Evolutionary conservation across 495 filamentous ascomycete species (phyloP).

Genomic region (Penicillium diatomitis): DNA sequence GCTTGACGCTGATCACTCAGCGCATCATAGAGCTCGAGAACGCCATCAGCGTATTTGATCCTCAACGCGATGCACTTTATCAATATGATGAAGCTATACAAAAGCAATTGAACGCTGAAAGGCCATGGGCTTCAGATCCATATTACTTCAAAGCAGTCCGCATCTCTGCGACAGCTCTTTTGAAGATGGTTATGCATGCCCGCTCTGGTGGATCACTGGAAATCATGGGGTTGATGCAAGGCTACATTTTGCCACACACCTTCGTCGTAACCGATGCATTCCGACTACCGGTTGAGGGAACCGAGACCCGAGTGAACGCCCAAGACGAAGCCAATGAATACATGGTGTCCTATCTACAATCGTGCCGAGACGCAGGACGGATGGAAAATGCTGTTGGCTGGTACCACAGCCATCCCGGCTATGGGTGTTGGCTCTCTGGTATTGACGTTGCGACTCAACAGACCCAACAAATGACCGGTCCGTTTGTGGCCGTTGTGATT

Average conservation of each 20-base stretch:
- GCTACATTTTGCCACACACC: constrained; percentile 69
- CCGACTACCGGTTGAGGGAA: constrained; percentile 91
- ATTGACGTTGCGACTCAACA: constrained; percentile 89
- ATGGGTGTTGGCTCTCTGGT: constrained; percentile 95
- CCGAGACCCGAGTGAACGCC: constrained; percentile 95
- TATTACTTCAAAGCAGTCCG: constrained; percentile 89
- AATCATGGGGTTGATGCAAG: constrained; percentile 98
- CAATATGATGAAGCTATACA: constrained; percentile 61
- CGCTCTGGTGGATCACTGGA: constrained; percentile 85
- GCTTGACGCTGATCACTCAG: background rate
- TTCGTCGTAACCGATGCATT: constrained; percentile 94
- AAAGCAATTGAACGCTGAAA: constrained; percentile 43
- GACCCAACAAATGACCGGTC: constrained; percentile 80
- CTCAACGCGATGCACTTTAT: constrained; percentile 85
- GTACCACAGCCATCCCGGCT: constrained; percentile 98
- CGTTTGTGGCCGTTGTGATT: constrained; percentile 93
- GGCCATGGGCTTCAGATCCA: constrained; percentile 75
- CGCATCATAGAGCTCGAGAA: constrained; percentile 73
- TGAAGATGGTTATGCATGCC: constrained; percentile 99
- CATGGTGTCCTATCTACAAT: constrained; percentile 74
- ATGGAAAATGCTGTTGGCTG: constrained; percentile 91
- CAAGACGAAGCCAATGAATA: constrained; percentile 94
- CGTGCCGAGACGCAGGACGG: constrained; percentile 64
- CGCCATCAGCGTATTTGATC: constrained; percentile 71
- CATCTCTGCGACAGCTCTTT: constrained; percentile 83